Evolutionary conservation across 192 early-diverging fungal genomes (phyloP).

Genomic region (Spizellomyces sp.): DNA sequence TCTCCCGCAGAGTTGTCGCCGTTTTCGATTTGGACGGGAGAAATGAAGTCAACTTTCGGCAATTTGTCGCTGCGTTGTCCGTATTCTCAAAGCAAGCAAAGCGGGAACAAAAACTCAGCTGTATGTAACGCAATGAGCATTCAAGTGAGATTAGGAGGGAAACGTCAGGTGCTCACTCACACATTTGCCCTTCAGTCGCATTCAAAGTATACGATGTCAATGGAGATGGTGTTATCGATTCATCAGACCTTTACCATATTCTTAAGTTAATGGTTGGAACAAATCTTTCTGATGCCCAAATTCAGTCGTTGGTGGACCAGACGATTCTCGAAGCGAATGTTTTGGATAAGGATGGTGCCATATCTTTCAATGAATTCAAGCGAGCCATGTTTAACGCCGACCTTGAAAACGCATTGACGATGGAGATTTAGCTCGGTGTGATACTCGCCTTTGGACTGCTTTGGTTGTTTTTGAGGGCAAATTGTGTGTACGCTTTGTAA

Average conservation of each 20-base stretch:
- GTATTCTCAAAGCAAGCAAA: constrained; percentile 40
- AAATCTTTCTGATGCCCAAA: constrained; percentile 37
- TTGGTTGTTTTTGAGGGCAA: too few relatives aligned
- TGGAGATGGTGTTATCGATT: constrained; percentile 47
- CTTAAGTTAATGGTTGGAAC: constrained; percentile 48
- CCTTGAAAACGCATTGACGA: constrained; percentile 42
- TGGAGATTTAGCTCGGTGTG: constrained; percentile 31
- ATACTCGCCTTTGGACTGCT: neutral
- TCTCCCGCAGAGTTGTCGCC: constrained; percentile 44
- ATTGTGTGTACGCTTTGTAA: too few relatives aligned
- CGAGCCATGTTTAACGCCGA: constrained; percentile 43
- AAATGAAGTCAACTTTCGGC: constrained; percentile 43
- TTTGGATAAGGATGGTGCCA: constrained; percentile 49
- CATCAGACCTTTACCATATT: constrained; percentile 43
- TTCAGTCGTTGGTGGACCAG: constrained; percentile 46
- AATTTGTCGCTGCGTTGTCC: constrained; percentile 40
- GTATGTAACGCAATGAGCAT: constrained; percentile 22
- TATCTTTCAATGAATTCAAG: constrained; percentile 52
- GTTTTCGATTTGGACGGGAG: constrained; percentile 45
- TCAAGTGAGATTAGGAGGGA: too few relatives aligned
- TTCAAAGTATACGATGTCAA: constrained; percentile 60
- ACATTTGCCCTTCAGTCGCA: constrained; percentile 38
- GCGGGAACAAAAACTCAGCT: constrained; percentile 50
- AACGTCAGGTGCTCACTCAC: neutral
- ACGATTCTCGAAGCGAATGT: constrained; percentile 51